phyloP scores from a whole-genome alignment of 2,329 filamentous ascomycete genomes.

The Coniochaeta ligniaria region DNA sequence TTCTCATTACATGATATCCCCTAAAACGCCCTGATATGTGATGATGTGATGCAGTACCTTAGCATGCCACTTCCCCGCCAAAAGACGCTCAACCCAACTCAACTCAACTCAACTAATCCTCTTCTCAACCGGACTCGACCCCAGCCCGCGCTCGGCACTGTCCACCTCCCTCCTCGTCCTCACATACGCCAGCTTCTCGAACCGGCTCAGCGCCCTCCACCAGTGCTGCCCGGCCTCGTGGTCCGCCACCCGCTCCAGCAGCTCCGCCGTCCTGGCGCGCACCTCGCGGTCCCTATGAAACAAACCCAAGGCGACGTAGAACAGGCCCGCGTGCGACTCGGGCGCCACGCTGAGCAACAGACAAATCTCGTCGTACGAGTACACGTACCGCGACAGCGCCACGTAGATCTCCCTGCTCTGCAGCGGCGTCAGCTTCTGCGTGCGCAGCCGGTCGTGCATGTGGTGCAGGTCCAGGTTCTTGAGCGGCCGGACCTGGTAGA shows the following conservation, averaged over 20 bases:
- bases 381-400: slow-evolving; percentile 66
- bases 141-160: slow-evolving; percentile 35
- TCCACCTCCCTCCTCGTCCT: slow-evolving; percentile 65
- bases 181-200: slow-evolving; percentile 80
- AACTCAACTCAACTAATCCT: slow-evolving; percentile 35
- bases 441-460: slow-evolving; percentile 83
- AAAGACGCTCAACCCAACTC: no score
- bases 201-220: slow-evolving; percentile 80
- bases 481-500: slow-evolving; percentile 59
- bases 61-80: background rate
- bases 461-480: slow-evolving; percentile 84
- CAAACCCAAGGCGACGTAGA: slow-evolving; percentile 83
- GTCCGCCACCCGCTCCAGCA: slow-evolving; percentile 74
- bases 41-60: background rate
- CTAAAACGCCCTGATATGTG: background rate
- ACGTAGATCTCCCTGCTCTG: slow-evolving; percentile 82
- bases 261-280: slow-evolving; percentile 65
- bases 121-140: slow-evolving; percentile 36
- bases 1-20: background rate
- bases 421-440: slow-evolving; percentile 67
- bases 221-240: slow-evolving; percentile 92
- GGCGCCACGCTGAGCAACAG: slow-evolving; percentile 76
- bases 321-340: slow-evolving; percentile 80
- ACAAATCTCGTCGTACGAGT: slow-evolving; percentile 78
- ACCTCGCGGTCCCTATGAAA: slow-evolving; percentile 86